These are phyloP conservation scores for Cercophora samala DNA, from an alignment of 495 filamentous ascomycete genomes.

Conservation along the genomic window DNA sequence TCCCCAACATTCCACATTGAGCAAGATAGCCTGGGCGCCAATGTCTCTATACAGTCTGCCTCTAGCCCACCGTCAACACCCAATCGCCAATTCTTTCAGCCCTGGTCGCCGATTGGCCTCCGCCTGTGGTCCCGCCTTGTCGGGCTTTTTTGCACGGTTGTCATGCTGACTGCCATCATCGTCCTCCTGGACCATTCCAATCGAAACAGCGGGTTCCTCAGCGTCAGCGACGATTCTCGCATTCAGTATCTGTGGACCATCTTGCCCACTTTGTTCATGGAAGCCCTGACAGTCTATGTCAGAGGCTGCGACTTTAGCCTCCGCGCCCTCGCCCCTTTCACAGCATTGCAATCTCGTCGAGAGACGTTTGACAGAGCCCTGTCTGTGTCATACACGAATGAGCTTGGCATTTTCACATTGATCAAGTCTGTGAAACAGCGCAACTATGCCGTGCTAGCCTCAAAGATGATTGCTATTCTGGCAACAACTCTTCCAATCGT, in stretches of 20 bases:
- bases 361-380: constrained; percentile 11
- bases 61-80: too few species aligned
- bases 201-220: constrained; percentile 6
- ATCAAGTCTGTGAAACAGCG: background rate
- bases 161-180: background rate
- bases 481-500: constrained; percentile 8
- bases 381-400: constrained; percentile 10
- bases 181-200: constrained; percentile 10
- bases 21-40: too few species aligned
- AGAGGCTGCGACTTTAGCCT: constrained; percentile 11
- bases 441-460: background rate
- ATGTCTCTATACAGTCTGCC: too few species aligned
- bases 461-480: constrained; percentile 6
- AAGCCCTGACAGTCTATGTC: constrained; percentile 11
- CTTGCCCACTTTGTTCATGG: constrained; percentile 9
- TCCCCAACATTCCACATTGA: too few species aligned
- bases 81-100: background rate
- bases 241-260: constrained; percentile 12
- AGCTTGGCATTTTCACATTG: constrained; percentile 8
- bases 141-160: constrained; percentile 4
- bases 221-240: constrained; percentile 3
- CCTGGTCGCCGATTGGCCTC: constrained; percentile 7
- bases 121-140: background rate
- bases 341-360: constrained; percentile 8
- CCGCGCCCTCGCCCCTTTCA: constrained; percentile 10